Evolutionary conservation across 176 grass and related monocot species (phyloP), one percentile per base, ranked within the genome.

Genomic region (Oryza meridionalis): DNA sequence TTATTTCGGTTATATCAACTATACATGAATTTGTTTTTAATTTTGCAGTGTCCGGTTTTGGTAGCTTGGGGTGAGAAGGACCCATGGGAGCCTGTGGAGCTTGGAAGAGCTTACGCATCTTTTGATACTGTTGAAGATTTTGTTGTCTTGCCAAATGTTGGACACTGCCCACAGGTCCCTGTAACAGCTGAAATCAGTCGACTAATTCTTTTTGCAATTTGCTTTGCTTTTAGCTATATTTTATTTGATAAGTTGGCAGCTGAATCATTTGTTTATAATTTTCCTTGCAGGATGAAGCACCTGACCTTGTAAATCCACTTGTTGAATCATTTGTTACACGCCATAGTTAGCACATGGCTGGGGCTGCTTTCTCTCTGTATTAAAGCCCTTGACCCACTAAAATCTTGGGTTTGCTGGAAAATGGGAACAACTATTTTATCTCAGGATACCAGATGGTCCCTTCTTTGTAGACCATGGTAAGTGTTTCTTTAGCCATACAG

Each of bases 81-180:
- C 69, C 96, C 93, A 43, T 98, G 96, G 96, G 96, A 98, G 69
- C 96, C 93, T 40, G 82, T 98, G 51, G 91, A 98, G 47, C 96
- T 93, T 75, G 96, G 96, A 90, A 90, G 77, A 90, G 89, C 83
- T 16, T 98, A 95, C 68, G 85, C 80, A 5, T 82, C 90, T 65
- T 98, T 87, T 94, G 81, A 88, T 72, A 50, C 62, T 11, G 96
- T 98, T 1, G 96, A 98, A 90, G 85, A 98, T 89, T 98, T 98
- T 83, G 49, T 98, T 47, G 89, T 93, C 37, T 82, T 98, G 19
- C 96, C 96, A 51, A 75, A 94, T 51, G 96, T 98, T 70, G 96
- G 96, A 77, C 96, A 98, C 91, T 98, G 96, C 43, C 96, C 96
- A 25, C 96, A 94, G 90, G 95, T 94, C 65, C 65, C 46, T 40